Conservation (phyloP, 1,284 basidiomycete species). For the Phellopilus nigrolimitatus region DNA sequence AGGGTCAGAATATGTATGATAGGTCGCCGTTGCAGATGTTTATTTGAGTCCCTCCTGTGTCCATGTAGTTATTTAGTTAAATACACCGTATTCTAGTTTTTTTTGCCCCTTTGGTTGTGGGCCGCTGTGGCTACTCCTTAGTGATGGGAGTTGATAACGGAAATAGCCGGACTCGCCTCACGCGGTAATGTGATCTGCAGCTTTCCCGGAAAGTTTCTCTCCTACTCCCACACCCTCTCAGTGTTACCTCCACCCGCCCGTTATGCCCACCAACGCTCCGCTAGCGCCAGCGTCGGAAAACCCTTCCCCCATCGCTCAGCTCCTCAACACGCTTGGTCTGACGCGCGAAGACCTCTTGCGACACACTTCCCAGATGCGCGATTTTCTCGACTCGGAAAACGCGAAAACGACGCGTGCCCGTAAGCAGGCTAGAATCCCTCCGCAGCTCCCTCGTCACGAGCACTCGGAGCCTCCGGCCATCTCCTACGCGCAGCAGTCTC, state of each 20-base stretch:
- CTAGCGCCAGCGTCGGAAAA: neutral
- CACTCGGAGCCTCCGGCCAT: neutral
- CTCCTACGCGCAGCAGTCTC: neutral
- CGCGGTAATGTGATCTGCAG: conserved; percentile 20
- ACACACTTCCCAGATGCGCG: conserved; percentile 68
- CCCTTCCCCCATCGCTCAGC: conserved; percentile 54
- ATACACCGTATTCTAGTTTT: conserved; percentile 15
- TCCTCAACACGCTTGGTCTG: conserved; percentile 60
- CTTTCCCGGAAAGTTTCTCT: neutral
- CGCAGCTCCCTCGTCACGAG: neutral
- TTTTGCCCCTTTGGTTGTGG: neutral
- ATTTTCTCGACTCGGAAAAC: conserved; percentile 57
- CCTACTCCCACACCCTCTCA: neutral
- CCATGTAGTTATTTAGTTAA: conserved; percentile 16
- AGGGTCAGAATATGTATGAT: conserved; percentile 86
- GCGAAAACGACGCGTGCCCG: conserved; percentile 7
- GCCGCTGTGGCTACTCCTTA: neutral
- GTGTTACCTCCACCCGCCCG: neutral
- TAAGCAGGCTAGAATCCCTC: neutral
- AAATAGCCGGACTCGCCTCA: conserved; percentile 3
- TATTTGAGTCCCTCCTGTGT: conserved; percentile 40
- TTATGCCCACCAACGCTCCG: conserved; percentile 5
- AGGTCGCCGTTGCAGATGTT: conserved; percentile 81
- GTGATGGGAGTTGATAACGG: neutral
- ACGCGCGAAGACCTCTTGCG: conserved; percentile 64